A percentile compares a stretch with the other conserved stretches of the same genome.
phyloP scores from a whole-genome alignment of 2,329 filamentous ascomycete species.

The Tolypocladium tropicale region DNA sequence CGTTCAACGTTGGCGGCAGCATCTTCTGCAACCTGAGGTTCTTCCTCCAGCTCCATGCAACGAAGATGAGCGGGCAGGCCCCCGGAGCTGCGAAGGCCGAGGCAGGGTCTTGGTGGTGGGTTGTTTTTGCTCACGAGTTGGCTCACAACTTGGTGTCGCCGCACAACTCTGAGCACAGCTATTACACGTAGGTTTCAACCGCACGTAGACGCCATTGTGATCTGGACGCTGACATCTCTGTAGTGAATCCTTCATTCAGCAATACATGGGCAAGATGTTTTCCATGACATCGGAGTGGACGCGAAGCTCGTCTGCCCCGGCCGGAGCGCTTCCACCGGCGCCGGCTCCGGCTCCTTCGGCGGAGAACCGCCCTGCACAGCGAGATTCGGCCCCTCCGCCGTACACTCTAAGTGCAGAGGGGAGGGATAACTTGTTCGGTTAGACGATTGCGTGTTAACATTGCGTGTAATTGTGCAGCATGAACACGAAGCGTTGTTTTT shows the following conservation, averaged over 20 bases:
- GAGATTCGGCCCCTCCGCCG: slow-evolving; percentile 12
- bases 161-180: slow-evolving; percentile 73
- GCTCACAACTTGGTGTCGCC: slow-evolving; percentile 81
- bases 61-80: slow-evolving; percentile 26
- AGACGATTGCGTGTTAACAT: not conserved
- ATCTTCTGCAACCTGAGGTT: slow-evolving; percentile 92
- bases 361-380: slow-evolving; percentile 3
- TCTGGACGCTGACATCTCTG: not conserved
- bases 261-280: slow-evolving; percentile 66
- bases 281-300: slow-evolving; percentile 34
- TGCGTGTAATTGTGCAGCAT: slow-evolving; percentile 1
- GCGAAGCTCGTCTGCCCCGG: slow-evolving; percentile 2
- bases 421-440: slow-evolving; percentile 7
- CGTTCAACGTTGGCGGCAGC: slow-evolving; percentile 79
- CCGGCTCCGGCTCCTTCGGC: slow-evolving; percentile 1
- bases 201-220: not conserved
- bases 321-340: slow-evolving; percentile 1
- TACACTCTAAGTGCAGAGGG: slow-evolving; percentile 6
- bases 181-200: slow-evolving; percentile 53
- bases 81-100: slow-evolving; percentile 46
- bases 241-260: slow-evolving; percentile 65
- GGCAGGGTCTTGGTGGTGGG: slow-evolving; percentile 81
- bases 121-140: slow-evolving; percentile 90
- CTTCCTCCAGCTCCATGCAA: slow-evolving; percentile 68
- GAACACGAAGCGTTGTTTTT: not conserved